These are phyloP conservation scores for Lenwebbia sp. DNA, from an alignment of 345 rosid genomes.

Conservation along the genomic window DNA sequence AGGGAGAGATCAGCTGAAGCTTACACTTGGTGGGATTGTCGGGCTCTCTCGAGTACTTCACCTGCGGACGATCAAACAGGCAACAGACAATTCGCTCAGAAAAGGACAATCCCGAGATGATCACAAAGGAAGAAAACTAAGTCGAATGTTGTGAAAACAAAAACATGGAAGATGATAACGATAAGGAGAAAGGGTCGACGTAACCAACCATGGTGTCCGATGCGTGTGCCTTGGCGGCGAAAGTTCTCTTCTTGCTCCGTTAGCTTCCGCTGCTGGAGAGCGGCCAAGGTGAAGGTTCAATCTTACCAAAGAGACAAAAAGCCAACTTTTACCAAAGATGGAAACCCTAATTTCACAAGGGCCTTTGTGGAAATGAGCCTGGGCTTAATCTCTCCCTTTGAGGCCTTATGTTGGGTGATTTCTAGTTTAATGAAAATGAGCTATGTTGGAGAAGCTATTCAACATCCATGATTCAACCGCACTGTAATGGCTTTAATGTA, in stretches of 20 bases:
- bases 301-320: not conserved
- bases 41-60: slow-evolving; percentile 70
- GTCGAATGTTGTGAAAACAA: no score
- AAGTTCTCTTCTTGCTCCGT: not conserved
- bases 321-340: not conserved
- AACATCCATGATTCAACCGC: not conserved
- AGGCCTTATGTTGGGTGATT: no score
- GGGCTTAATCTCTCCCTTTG: not conserved
- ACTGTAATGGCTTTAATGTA: not conserved
- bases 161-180: no score
- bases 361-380: not conserved
- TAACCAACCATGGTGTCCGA: not conserved
- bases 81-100: not conserved
- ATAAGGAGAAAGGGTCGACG: not conserved
- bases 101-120: not conserved
- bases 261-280: not conserved
- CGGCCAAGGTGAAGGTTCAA: not conserved
- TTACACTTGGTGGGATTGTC: slow-evolving; percentile 72
- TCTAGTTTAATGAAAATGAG: no score
- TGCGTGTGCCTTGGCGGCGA: not conserved
- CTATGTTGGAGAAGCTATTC: no score
- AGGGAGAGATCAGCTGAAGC: not conserved
- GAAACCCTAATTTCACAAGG: not conserved
- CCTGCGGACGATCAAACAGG: slow-evolving; percentile 16
- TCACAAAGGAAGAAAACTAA: not conserved